These are phyloP conservation scores for Cystobasidium pallidum DNA, from an alignment of 1,284 basidiomycete genomes.

Conservation along the genomic window DNA sequence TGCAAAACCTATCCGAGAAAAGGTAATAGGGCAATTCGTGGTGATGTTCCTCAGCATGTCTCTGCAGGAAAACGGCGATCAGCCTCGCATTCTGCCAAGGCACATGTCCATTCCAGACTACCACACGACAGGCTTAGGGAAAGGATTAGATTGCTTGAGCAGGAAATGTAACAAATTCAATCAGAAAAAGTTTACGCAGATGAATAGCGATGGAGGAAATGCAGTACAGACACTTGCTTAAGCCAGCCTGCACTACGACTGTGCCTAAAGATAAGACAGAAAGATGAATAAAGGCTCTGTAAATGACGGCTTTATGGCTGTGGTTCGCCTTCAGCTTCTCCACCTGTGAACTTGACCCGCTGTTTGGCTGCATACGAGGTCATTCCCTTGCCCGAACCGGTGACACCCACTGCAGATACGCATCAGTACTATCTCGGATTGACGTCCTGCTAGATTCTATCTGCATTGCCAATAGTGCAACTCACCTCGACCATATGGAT, in stretches of 20 bases:
- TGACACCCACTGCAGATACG: constrained; percentile 69
- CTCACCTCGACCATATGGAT: constrained; percentile 79
- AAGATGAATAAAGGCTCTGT: neutral
- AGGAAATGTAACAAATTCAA: neutral
- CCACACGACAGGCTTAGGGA: too few species aligned
- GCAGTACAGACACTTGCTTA: constrained; percentile 8
- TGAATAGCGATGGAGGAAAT: neutral
- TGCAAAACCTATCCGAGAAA: too few species aligned
- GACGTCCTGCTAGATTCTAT: too few species aligned
- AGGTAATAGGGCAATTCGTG: too few species aligned
- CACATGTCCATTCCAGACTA: too few species aligned
- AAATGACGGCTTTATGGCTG: neutral
- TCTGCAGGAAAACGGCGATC: too few species aligned
- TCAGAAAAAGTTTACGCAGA: constrained; percentile 5
- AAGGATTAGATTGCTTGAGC: neutral
- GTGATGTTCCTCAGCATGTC: too few species aligned
- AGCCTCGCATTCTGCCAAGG: too few species aligned
- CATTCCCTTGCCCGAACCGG: constrained; percentile 90
- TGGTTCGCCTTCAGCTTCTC: constrained; percentile 42
- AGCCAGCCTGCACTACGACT: neutral
- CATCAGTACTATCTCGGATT: too few species aligned
- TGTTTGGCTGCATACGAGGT: constrained; percentile 65
- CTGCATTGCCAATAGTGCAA: neutral
- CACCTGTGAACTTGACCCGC: constrained; percentile 43
- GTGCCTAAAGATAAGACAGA: neutral